A percentile compares a stretch with the other conserved stretches of the same genome.
Conservation (phyloP, 106 monocot genomes). For the Dactylorhiza incarnata region DNA sequence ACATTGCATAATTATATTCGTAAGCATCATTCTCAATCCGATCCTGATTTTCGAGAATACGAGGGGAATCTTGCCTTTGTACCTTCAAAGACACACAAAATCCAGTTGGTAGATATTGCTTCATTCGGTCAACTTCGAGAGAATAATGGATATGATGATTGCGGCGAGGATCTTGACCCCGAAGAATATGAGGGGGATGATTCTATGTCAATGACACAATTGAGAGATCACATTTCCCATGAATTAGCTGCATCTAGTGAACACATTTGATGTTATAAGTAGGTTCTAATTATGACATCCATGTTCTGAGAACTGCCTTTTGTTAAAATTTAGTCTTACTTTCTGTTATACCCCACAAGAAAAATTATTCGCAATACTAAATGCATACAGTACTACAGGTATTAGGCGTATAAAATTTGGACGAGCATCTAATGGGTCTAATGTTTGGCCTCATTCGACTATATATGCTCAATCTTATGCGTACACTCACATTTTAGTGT, state of each 20-base stretch:
- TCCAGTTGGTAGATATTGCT: background rate
- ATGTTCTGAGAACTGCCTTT: no score
- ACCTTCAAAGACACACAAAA: background rate
- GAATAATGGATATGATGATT: background rate
- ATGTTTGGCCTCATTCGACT: no score
- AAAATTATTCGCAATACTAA: no score
- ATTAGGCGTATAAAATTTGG: no score
- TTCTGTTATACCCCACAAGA: no score
- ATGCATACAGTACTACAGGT: no score
- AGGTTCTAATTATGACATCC: background rate
- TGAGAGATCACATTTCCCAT: slow-evolving; percentile 6
- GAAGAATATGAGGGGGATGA: background rate
- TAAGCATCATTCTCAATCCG: background rate
- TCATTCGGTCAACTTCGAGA: background rate
- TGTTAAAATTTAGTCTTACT: no score
- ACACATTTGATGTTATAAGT: background rate
- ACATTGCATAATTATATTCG: slow-evolving; percentile 6
- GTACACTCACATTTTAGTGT: no score
- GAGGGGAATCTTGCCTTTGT: background rate
- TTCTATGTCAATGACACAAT: background rate
- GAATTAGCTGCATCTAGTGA: background rate
- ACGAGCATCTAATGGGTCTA: no score
- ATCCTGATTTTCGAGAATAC: background rate
- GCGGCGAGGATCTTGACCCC: background rate
- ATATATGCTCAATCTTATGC: no score